phyloP scores from a whole-genome alignment of 192 early-diverging fungal species.

The Coemansia sp. region DNA sequence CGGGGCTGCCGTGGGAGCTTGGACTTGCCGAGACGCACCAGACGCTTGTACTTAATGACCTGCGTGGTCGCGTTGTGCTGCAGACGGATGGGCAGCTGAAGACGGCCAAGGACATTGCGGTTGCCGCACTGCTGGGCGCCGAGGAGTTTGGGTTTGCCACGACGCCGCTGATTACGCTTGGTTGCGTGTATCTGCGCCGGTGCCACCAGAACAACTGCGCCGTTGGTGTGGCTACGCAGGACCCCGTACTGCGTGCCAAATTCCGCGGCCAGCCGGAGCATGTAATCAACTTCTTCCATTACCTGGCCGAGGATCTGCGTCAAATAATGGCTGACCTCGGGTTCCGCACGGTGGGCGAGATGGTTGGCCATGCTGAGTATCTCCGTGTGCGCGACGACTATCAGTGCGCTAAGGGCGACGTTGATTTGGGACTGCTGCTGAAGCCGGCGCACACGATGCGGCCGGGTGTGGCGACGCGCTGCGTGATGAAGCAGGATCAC shows the following conservation, averaged over 20 bases:
- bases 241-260: conserved; percentile 89
- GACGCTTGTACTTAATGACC: conserved; percentile 94
- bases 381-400: conserved; percentile 75
- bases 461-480: conserved; percentile 84
- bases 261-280: conserved; percentile 96
- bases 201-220: conserved; percentile 93
- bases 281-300: conserved; percentile 98
- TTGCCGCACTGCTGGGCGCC: conserved; percentile 96
- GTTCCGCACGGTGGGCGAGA: conserved; percentile 89
- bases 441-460: conserved; percentile 85
- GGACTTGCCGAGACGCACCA: conserved; percentile 99
- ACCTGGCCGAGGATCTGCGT: conserved; percentile 92
- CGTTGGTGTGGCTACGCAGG: conserved; percentile 98
- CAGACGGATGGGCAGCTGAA: conserved; percentile 99
- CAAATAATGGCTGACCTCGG: conserved; percentile 94
- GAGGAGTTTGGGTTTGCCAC: conserved; percentile 99
- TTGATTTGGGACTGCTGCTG: conserved; percentile 86
- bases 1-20: conserved; percentile 98
- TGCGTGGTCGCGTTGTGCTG: conserved; percentile 93
- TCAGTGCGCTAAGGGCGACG: conserved; percentile 79
- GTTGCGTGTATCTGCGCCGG: conserved; percentile 96
- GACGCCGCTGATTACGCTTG: conserved; percentile 95
- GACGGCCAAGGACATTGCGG: conserved; percentile 95
- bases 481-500: conserved; percentile 86
- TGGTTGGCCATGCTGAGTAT: conserved; percentile 93